phyloP scores from a whole-genome alignment of 139 green algal species.

The Axilococcus clingmanii region DNA sequence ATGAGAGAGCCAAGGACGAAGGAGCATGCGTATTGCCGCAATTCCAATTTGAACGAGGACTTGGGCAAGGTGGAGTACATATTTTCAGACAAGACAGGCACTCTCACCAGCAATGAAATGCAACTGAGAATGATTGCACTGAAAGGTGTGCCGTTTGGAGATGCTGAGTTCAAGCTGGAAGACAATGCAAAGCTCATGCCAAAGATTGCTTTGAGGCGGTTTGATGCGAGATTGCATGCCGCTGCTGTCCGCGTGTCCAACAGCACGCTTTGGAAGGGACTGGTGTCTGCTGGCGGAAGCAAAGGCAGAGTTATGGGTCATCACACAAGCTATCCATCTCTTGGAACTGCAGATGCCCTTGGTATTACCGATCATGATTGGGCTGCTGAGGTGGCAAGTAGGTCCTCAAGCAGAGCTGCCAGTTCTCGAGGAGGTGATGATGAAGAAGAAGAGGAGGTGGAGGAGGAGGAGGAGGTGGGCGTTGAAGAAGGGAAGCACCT shows the following conservation, averaged over 20 bases:
- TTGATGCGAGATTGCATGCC: constrained; percentile 31
- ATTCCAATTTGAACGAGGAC: constrained; percentile 96
- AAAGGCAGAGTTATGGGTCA: constrained; percentile 17
- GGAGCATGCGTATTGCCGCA: constrained; percentile 65
- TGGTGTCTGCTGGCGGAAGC: constrained; percentile 32
- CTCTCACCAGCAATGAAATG: constrained; percentile 87
- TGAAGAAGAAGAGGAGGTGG: background rate
- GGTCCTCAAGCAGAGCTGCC: too few species aligned
- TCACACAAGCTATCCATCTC: constrained; percentile 15
- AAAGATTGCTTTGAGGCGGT: constrained; percentile 21
- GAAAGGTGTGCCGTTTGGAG: constrained; percentile 32
- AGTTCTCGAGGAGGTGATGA: too few species aligned
- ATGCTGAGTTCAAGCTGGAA: constrained; percentile 29
- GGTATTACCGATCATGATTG: background rate
- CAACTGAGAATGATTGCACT: constrained; percentile 46
- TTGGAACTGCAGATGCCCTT: constrained; percentile 4
- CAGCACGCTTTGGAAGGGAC: constrained; percentile 13
- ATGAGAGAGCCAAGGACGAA: constrained; percentile 67
- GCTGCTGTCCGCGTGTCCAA: constrained; percentile 19
- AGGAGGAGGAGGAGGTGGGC: background rate
- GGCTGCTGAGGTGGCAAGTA: too few species aligned
- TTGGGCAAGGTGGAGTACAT: constrained; percentile 90
- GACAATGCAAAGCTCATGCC: constrained; percentile 16
- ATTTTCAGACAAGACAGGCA: constrained; percentile 94
- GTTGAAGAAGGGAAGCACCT: background rate